A percentile compares a stretch with the other conserved stretches of the same genome.
Evolutionary conservation across 495 filamentous ascomycete species (phyloP).

Genomic region (Trichoderma parareesei): DNA sequence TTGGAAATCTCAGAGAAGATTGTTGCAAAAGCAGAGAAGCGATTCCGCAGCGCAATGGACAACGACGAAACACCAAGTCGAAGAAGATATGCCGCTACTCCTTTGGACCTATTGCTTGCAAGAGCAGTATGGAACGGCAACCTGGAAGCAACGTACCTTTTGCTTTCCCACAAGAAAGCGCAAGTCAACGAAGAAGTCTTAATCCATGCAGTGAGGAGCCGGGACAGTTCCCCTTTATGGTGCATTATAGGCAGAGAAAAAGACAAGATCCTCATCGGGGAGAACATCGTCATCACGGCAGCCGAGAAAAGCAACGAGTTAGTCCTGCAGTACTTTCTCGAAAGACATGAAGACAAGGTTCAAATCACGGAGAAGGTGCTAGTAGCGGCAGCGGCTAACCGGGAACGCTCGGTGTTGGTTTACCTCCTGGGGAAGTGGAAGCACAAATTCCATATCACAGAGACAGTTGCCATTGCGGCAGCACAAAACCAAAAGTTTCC

Average conservation of each 20-base stretch:
- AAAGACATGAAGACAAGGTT: not conserved
- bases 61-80: not conserved
- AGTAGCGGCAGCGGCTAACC: not conserved
- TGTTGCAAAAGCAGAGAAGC: no score
- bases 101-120: not conserved
- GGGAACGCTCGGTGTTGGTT: not conserved
- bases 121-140: not conserved
- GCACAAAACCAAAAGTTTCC: not conserved
- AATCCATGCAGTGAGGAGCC: not conserved
- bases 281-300: not conserved
- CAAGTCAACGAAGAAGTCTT: not conserved
- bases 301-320: not conserved
- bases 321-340: not conserved
- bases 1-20: no score
- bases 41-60: no score
- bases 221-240: not conserved
- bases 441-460: not conserved
- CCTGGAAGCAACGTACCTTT: not conserved
- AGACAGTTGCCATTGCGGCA: not conserved
- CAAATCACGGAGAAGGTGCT: not conserved
- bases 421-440: not conserved
- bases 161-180: not conserved
- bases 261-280: not conserved
- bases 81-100: not conserved
- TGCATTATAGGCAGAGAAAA: not conserved